Evolutionary conservation across 768 basidiomycete genomes (phyloP).

Genomic region (Phlegmacium glaucopus): DNA sequence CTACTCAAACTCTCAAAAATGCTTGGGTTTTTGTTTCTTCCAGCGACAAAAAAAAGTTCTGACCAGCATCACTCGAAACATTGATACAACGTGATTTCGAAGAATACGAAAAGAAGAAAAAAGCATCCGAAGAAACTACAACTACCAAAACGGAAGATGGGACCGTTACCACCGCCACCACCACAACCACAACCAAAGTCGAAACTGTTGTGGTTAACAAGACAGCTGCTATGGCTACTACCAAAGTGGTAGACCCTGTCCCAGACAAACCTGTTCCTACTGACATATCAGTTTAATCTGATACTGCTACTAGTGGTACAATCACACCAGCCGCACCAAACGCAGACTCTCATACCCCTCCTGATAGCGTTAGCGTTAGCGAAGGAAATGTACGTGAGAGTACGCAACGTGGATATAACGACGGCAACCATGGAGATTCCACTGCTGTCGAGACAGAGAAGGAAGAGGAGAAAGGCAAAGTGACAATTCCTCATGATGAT

Average conservation of each 20-base stretch:
- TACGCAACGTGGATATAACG: neutral
- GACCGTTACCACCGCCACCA: slow-evolving; percentile 25
- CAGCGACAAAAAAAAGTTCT: slow-evolving; percentile 25
- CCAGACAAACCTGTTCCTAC: neutral
- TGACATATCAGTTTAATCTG: neutral
- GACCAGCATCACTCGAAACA: slow-evolving; percentile 31
- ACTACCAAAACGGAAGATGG: slow-evolving; percentile 22
- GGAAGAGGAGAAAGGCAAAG: slow-evolving; percentile 3
- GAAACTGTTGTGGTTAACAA: slow-evolving; percentile 21
- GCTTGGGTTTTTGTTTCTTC: no score
- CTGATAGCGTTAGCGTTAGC: neutral
- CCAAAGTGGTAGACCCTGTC: no score
- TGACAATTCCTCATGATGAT: slow-evolving; percentile 1
- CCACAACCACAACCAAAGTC: slow-evolving; percentile 26
- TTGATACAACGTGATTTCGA: slow-evolving; percentile 34
- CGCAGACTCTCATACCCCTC: neutral
- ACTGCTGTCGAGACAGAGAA: neutral
- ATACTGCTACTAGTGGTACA: slow-evolving; percentile 8
- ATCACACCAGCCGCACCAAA: slow-evolving; percentile 12
- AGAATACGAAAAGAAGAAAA: slow-evolving; percentile 30
- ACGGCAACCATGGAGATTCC: neutral
- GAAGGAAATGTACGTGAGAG: neutral
- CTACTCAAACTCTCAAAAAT: neutral
- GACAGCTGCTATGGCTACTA: neutral
- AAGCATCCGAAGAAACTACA: slow-evolving; percentile 18